Evolutionary conservation across 2,329 filamentous ascomycete species (phyloP), one percentile per base, ranked within the genome.

Genomic region (Metarhizium robertsii): DNA sequence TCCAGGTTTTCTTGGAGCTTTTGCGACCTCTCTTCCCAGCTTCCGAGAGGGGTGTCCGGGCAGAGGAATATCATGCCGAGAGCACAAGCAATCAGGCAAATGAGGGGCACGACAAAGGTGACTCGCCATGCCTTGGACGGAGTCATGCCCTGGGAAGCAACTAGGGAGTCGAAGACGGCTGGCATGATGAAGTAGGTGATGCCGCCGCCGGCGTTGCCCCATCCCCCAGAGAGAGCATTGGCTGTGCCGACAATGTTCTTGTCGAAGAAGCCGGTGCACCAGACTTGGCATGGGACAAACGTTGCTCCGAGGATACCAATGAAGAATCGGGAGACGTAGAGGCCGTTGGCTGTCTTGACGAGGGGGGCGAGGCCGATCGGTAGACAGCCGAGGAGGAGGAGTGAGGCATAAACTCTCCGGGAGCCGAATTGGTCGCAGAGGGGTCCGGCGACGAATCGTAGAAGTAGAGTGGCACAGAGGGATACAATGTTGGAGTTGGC

Each of bases 101-200:
- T 80, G 58, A 94, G 87, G 0, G 91, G 91, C 6, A 95, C 86
- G 58, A 95, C 75, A 67, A 95, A 96, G 2, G 90, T 80, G 1
- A 95, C 82, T 30, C 91, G 82, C 91, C 92, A 96, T 2, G 91
- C 87, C 42, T 84, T 79, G 62, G 88, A 84, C 2, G 83, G 71
- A 1, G 77, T 73, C 54, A 92, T 75, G 6, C 84, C 81, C 51
- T 77, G 77, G 1, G 77, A 65, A 6, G 71, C 64, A 25, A 88
- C 80, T 25, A 95, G 76, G 0, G 87, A 88, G 69, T 95, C 87
- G 70, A 87, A 94, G 56, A 96, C 85, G 5, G 89, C 89, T 2
- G 92, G 91, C 90, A 96, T 95, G 63, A 92, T 81, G 69, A 95
- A 95, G 74, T 95, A 95, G 2, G 91, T 95, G 61, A 95, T 87